Evolutionary conservation across 2,329 filamentous ascomycete genomes (phyloP).

Genomic region (Teratosphaeria nubilosa): DNA sequence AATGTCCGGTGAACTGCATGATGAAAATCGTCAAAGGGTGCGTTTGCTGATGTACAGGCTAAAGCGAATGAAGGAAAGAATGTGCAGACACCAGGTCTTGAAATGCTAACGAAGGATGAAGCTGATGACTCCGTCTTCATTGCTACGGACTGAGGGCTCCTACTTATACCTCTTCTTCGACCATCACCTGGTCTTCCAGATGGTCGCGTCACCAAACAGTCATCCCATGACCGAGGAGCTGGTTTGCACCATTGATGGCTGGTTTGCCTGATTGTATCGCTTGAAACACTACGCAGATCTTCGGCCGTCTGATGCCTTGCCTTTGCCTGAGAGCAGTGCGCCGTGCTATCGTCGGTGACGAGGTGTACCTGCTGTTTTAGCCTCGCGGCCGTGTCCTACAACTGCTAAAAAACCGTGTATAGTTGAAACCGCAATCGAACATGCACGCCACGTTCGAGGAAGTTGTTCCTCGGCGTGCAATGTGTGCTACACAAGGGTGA

Average conservation of each 20-base stretch:
- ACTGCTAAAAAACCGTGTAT: background rate
- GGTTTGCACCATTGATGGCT: background rate
- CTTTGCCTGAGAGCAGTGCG: background rate
- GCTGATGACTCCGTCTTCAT: background rate
- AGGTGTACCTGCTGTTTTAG: background rate
- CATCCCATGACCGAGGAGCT: background rate
- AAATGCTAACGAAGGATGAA: background rate
- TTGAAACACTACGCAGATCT: background rate
- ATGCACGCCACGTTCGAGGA: background rate
- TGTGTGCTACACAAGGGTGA: background rate
- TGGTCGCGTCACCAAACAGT: background rate
- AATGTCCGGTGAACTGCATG: slow-evolving; percentile 12
- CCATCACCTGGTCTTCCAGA: background rate
- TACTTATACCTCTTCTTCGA: background rate
- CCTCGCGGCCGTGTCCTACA: background rate
- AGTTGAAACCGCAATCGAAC: background rate
- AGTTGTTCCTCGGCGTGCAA: background rate
- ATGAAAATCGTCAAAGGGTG: background rate
- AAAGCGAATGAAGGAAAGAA: background rate
- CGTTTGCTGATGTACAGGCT: slow-evolving; percentile 1
- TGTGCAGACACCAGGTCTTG: slow-evolving; percentile 6
- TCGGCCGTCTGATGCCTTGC: background rate
- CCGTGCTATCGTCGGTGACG: background rate
- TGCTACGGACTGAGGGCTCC: no score
- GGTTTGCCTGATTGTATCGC: background rate